Base-by-base conservation (phyloP, 1,284 basidiomycete genomes). In the Sanghuangporus sanghuang region DNA sequence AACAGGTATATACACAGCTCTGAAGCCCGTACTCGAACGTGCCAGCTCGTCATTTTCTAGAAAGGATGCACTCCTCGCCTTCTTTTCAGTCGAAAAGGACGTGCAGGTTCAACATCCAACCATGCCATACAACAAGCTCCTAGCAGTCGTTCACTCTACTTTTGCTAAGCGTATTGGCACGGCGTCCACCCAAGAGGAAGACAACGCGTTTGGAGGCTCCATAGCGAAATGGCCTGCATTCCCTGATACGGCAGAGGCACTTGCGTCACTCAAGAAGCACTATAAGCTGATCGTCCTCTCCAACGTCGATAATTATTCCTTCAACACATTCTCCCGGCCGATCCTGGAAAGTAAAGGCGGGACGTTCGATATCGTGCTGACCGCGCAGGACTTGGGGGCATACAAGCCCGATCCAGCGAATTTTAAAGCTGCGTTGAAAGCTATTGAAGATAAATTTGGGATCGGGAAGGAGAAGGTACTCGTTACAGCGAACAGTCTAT, bases 281-380 rank as follows among this genome's bases (percentile, higher is more conserved):
- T 90, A 83, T 75, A 85, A 85, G 65, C 84, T 91, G 64, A 78
- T 85, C 60, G 86, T 90, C 1, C 78, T 91, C 42, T 90, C 88
- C 66, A 91, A 92, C 73, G 85, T 91, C 68, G 89, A 92, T 68
- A 79, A 81, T 60, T 68, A 70, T 16, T 87, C 86, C 42, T 89
- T 90, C 71, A 64, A 60, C 39, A 74, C 79, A 2, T 75, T 79
- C 67, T 90, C 88, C 0, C 84, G 85, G 49, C 73, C 73, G n/a
- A 76, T 79, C 55, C 80, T 91, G 77, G 67, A 80, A 76, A 60
- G 77, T 70, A 69, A 59, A 74, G 70, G 61, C 18, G 57, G 61
- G 18, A 50, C 57, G 7, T 90, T 90, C 72, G 80, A 82, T 40
- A 76, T 84, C 53, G 76, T 89, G 61, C 75, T 88, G 67, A 90